Conservation (phyloP, 83 land plant genomes). For the Larix sibirica region DNA sequence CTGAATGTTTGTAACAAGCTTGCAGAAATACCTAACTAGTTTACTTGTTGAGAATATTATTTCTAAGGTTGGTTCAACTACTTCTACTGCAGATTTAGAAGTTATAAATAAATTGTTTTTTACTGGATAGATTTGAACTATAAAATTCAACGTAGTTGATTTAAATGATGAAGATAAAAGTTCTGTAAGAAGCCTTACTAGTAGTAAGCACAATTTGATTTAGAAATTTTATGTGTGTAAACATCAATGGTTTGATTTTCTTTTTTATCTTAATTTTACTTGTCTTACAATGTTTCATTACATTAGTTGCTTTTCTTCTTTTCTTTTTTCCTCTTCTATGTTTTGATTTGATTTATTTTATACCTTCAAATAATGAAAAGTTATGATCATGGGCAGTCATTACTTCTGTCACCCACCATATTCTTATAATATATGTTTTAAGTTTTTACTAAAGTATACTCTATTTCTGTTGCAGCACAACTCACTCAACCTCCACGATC, state of each 20-base stretch:
- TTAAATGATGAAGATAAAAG: not conserved
- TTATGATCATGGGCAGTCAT: too few species aligned
- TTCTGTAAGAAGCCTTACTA: not conserved
- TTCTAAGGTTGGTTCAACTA: too few species aligned
- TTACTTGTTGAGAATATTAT: too few species aligned
- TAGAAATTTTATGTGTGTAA: not conserved
- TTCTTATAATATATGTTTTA: not conserved
- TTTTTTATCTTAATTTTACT: not conserved
- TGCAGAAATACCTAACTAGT: too few species aligned
- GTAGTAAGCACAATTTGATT: not conserved
- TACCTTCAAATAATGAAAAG: too few species aligned
- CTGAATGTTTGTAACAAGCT: too few species aligned
- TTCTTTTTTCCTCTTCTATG: too few species aligned
- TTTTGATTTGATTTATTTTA: too few species aligned
- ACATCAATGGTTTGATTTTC: not conserved
- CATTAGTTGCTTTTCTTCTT: too few species aligned
- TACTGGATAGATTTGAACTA: not conserved
- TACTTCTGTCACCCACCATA: not conserved
- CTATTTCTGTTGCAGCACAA: slow-evolving; percentile 5
- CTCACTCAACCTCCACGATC: slow-evolving; percentile 22
- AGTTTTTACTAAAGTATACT: not conserved
- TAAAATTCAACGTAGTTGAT: not conserved
- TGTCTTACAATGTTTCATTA: too few species aligned
- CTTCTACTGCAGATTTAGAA: too few species aligned
- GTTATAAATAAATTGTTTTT: not conserved